These are phyloP conservation scores for Hypoxylon sp. DNA, from an alignment of 2,329 filamentous ascomycete genomes.

Conservation along the genomic window DNA sequence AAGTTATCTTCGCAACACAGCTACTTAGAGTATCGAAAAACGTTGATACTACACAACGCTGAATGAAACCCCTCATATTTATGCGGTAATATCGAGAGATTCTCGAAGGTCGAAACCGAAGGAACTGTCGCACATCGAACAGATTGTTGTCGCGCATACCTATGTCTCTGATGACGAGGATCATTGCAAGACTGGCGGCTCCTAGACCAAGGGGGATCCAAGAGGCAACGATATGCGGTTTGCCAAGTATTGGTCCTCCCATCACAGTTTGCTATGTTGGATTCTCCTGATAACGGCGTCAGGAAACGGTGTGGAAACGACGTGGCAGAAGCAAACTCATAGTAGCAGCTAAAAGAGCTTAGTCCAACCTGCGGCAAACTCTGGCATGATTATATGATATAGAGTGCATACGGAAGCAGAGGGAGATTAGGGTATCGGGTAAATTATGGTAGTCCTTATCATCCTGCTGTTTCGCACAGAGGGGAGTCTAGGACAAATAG, in stretches of 20 bases:
- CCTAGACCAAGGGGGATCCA: not conserved
- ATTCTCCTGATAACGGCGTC: not conserved
- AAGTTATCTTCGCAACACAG: not conserved
- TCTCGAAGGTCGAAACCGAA: not conserved
- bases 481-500: not conserved
- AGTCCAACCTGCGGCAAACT: constrained; percentile 4
- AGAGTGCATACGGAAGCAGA: not conserved
- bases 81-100: not conserved
- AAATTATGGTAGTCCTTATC: not conserved
- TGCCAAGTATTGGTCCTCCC: not conserved
- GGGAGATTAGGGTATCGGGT: not conserved
- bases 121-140: not conserved
- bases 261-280: constrained; percentile 4
- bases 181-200: not conserved
- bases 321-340: constrained; percentile 15
- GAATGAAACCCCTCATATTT: not conserved
- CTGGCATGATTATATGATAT: not conserved
- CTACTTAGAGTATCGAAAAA: not conserved
- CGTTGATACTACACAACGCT: not conserved
- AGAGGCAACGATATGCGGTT: not conserved
- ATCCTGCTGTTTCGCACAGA: not conserved
- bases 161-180: not conserved
- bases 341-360: constrained; percentile 1
- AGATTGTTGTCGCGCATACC: not conserved
- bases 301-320: constrained; percentile 3